Conservation (phyloP, 208 protist species). For the Porcisia deanei region DNA sequence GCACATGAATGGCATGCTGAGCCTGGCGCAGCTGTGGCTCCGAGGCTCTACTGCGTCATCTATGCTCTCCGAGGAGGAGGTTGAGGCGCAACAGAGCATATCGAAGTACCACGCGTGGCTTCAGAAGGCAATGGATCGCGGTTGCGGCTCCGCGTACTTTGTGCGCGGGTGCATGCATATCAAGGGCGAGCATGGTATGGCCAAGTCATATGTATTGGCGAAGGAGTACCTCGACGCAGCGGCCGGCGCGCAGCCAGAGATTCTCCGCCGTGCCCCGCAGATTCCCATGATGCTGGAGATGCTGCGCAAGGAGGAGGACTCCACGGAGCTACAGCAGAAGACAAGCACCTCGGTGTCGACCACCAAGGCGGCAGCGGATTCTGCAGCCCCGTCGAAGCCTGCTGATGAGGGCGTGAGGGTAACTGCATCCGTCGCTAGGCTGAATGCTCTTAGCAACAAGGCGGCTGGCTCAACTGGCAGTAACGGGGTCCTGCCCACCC, state of each 20-base stretch:
- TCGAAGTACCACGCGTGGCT: conserved; percentile 87
- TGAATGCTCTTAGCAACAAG: conserved; percentile 51
- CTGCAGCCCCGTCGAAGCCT: background rate
- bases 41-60: conserved; percentile 69
- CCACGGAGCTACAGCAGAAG: background rate
- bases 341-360: conserved; percentile 7
- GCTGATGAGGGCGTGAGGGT: conserved; percentile 37
- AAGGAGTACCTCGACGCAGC: conserved; percentile 80
- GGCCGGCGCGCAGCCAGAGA: conserved; percentile 54
- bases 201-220: conserved; percentile 68
- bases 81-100: conserved; percentile 62
- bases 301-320: conserved; percentile 52
- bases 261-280: conserved; percentile 63
- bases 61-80: conserved; percentile 72
- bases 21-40: conserved; percentile 82
- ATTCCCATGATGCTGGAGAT: conserved; percentile 69
- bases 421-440: conserved; percentile 53
- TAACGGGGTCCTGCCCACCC: conserved; percentile 11
- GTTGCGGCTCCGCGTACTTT: conserved; percentile 87
- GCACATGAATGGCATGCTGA: conserved; percentile 83
- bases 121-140: conserved; percentile 79
- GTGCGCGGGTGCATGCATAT: conserved; percentile 86
- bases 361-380: background rate
- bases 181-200: conserved; percentile 79
- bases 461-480: conserved; percentile 8